Percentiles rank a stretch among this genome's conserved stretches.
Conservation (phyloP, 306 rosid genomes). For the Fagus sylvatica region DNA sequence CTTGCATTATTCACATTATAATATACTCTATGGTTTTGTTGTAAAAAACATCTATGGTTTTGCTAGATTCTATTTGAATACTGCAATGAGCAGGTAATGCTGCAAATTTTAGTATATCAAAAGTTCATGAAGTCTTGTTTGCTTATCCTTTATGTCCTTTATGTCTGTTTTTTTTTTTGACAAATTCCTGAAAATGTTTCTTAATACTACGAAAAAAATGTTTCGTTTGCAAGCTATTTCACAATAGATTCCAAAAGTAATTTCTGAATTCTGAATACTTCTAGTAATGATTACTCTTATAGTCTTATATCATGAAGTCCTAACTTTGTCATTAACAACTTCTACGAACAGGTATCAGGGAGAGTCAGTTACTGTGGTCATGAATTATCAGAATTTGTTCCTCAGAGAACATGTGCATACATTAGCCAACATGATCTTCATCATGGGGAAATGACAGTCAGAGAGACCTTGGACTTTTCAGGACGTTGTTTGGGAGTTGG, state of each 20-base stretch:
- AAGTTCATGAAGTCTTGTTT: not conserved
- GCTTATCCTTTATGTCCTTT: not conserved
- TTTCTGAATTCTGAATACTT: not conserved
- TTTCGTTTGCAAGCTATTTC: not conserved
- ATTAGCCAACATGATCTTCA: slow-evolving; percentile 93
- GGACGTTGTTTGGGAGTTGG: slow-evolving; percentile 77
- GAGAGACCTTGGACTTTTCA: slow-evolving; percentile 75
- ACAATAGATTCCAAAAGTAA: not conserved
- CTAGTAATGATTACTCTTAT: not conserved
- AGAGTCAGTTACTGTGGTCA: slow-evolving; percentile 83
- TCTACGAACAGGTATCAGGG: slow-evolving; percentile 57
- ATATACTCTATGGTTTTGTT: not conserved
- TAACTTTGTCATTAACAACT: slow-evolving; percentile 18
- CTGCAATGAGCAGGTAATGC: not conserved
- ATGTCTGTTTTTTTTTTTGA: not conserved
- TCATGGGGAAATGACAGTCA: slow-evolving; percentile 80
- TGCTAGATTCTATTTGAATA: not conserved
- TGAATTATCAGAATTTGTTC: slow-evolving; percentile 80
- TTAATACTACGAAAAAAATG: not conserved
- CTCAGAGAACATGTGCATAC: slow-evolving; percentile 86
- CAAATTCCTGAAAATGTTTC: not conserved
- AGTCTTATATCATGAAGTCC: not conserved
- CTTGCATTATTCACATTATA: not conserved
- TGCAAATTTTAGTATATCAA: not conserved
- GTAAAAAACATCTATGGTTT: not conserved